These are phyloP conservation scores for Arthroderma sp. DNA, from an alignment of 2,329 filamentous ascomycete species.

Conservation along the genomic window DNA sequence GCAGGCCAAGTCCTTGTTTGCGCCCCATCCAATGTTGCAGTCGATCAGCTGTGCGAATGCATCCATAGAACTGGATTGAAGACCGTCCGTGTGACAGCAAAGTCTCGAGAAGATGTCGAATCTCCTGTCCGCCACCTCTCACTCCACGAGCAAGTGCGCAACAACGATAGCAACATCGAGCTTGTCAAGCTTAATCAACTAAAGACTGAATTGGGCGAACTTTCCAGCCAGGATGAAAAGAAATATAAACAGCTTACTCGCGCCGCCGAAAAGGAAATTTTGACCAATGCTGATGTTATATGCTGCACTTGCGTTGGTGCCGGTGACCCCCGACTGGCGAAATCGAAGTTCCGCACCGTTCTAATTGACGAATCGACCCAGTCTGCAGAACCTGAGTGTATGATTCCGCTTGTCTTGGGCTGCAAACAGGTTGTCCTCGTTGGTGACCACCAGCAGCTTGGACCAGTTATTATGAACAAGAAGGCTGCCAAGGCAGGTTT, in stretches of 20 bases:
- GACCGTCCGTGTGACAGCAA: constrained; percentile 94
- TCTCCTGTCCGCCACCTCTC: constrained; percentile 95
- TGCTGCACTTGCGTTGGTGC: constrained; percentile 98
- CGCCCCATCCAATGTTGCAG: constrained; percentile 93
- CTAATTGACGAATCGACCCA: constrained; percentile 97
- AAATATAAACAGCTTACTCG: constrained; percentile 94
- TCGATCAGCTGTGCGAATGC: constrained; percentile 94
- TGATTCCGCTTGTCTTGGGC: constrained; percentile 92
- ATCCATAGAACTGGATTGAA: constrained; percentile 91
- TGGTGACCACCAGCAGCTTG: constrained; percentile 94
- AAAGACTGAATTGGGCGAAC: constrained; percentile 79
- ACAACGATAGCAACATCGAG: constrained; percentile 94
- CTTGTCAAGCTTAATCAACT: constrained; percentile 84
- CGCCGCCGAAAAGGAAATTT: constrained; percentile 84
- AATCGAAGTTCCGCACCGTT: constrained; percentile 97
- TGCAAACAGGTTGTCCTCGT: constrained; percentile 99
- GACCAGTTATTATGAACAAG: constrained; percentile 99
- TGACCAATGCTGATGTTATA: constrained; percentile 91
- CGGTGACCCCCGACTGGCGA: constrained; percentile 84
- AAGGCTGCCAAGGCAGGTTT: constrained; percentile 95
- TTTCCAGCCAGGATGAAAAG: constrained; percentile 95
- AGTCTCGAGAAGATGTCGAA: constrained; percentile 96
- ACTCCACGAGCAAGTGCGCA: constrained; percentile 89
- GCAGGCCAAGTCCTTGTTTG: constrained; percentile 91
- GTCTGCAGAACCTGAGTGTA: constrained; percentile 94